A percentile compares a stretch with the other conserved stretches of the same genome.
phyloP scores from a whole-genome alignment of 306 rosid species.

The Corylus heterophylla region DNA sequence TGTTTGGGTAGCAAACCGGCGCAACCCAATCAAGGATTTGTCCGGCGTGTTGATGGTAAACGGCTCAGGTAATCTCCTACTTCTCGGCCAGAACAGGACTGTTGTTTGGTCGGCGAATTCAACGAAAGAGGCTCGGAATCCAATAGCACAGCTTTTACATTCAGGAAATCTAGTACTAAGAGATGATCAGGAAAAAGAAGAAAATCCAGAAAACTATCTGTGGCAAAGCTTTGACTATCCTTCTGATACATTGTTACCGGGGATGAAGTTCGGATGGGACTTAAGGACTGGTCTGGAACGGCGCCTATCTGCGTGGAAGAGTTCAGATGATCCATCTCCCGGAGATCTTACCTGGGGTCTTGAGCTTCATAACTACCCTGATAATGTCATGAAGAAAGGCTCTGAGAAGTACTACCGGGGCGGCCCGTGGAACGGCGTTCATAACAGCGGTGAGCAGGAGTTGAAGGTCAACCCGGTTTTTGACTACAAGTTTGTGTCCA shows the following conservation, averaged over 20 bases:
- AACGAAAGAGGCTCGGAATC: neutral
- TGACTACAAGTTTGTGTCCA: slow-evolving; percentile 30
- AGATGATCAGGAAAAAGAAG: neutral
- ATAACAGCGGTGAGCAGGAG: slow-evolving; percentile 37
- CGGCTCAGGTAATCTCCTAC: neutral
- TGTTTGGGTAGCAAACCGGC: neutral
- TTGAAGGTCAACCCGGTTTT: slow-evolving; percentile 34
- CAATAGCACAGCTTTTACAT: neutral
- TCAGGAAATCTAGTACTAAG: neutral
- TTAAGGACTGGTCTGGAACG: neutral
- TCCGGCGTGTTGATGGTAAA: neutral
- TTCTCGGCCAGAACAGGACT: neutral
- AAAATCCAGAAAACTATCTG: neutral
- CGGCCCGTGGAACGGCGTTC: slow-evolving; percentile 58
- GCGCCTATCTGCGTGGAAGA: neutral
- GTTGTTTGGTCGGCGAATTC: neutral
- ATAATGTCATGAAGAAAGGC: slow-evolving; percentile 40
- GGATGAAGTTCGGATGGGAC: neutral
- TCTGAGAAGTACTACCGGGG: slow-evolving; percentile 28
- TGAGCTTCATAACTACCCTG: slow-evolving; percentile 32
- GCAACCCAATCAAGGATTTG: neutral
- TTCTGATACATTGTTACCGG: neutral
- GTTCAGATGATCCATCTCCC: neutral
- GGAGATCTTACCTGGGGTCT: slow-evolving; percentile 24
- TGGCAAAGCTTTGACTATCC: slow-evolving; percentile 6